These are phyloP conservation scores for Apophysomyces elegans DNA, from an alignment of 371 early-diverging fungal species.

Conservation along the genomic window DNA sequence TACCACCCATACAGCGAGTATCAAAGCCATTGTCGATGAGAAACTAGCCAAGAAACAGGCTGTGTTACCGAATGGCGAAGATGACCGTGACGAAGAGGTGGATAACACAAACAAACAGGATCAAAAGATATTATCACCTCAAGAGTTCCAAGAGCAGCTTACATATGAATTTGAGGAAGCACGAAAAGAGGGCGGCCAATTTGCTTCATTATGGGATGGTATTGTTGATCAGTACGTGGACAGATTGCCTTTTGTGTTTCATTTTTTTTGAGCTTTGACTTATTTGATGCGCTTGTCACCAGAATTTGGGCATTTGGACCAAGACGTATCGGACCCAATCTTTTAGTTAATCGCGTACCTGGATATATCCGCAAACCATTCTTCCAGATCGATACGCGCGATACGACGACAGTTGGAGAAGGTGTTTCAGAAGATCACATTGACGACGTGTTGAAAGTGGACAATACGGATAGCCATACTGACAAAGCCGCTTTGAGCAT, in stretches of 20 bases:
- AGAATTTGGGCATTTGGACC: constrained; percentile 82
- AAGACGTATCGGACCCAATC: constrained; percentile 86
- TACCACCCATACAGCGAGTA: constrained; percentile 58
- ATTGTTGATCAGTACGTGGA: constrained; percentile 51
- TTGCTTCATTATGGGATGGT: constrained; percentile 48
- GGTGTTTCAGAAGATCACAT: constrained; percentile 30
- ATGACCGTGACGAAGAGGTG: constrained; percentile 26
- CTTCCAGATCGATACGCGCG: constrained; percentile 35
- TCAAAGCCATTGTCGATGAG: constrained; percentile 67
- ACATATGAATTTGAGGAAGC: constrained; percentile 52
- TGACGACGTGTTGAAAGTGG: constrained; percentile 43
- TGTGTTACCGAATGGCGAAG: constrained; percentile 13
- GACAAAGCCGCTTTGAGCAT: constrained; percentile 34
- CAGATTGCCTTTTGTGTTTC: no score
- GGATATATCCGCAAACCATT: constrained; percentile 60
- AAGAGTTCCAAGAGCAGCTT: constrained; percentile 42
- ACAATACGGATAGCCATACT: constrained; percentile 22
- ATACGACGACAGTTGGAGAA: constrained; percentile 13
- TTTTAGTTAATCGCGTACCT: constrained; percentile 77
- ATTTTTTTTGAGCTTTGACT: background rate
- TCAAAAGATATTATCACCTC: constrained; percentile 27
- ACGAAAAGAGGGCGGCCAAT: constrained; percentile 49
- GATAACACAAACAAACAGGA: constrained; percentile 13
- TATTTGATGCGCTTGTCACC: constrained; percentile 4
- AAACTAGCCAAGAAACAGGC: constrained; percentile 36